These are phyloP conservation scores for Teunomyces stri DNA, from an alignment of 805 yeast genomes.

Conservation along the genomic window DNA sequence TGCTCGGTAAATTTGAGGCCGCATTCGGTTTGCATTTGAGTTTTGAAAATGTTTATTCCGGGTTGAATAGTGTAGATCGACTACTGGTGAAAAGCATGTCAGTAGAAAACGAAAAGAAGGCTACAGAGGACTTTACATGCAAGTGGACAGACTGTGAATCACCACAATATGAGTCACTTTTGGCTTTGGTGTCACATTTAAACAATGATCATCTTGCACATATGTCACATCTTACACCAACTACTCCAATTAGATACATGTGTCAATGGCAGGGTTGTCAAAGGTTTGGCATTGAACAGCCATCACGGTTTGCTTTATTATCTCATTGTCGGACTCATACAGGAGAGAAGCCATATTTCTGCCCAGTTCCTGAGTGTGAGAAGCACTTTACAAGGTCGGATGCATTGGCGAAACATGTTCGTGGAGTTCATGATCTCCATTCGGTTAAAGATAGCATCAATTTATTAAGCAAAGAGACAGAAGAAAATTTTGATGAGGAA, in stretches of 20 bases:
- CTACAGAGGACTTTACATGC: conserved; percentile 17
- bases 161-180: conserved; percentile 10
- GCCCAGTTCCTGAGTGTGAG: conserved; percentile 66
- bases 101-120: not conserved
- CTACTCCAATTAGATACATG: conserved; percentile 35
- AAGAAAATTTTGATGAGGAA: conserved; percentile 20
- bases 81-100: not conserved
- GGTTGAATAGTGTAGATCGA: no score
- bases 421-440: conserved; percentile 57
- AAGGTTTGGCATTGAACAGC: conserved; percentile 49
- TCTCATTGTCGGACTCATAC: conserved; percentile 67
- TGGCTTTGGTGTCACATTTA: conserved; percentile 32
- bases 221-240: conserved; percentile 16
- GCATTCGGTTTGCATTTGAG: not conserved
- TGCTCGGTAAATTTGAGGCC: not conserved
- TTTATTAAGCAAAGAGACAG: conserved; percentile 24
- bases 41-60: no score
- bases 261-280: conserved; percentile 66
- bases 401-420: conserved; percentile 62
- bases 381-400: conserved; percentile 57
- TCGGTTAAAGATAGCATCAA: conserved; percentile 32
- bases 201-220: conserved; percentile 25
- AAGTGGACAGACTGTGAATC: conserved; percentile 32
- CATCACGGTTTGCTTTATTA: conserved; percentile 55
- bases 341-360: conserved; percentile 60